A percentile compares a stretch with the other conserved stretches of the same genome.
Conservation (phyloP, 768 basidiomycete species). For the Crucibulum laeve region DNA sequence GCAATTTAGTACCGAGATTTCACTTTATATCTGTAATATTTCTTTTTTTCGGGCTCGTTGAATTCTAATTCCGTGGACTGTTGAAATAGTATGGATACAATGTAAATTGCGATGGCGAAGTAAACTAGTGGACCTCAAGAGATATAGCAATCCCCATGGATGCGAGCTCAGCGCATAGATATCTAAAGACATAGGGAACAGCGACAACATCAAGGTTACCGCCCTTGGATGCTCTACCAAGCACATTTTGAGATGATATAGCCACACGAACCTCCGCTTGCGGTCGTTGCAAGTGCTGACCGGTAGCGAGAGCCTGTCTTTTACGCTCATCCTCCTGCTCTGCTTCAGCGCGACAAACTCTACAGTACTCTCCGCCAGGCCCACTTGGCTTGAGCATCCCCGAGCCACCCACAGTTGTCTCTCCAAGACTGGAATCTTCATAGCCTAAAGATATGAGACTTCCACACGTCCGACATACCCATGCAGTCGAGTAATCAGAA, state of each 20-base stretch:
- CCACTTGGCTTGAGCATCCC: slow-evolving; percentile 56
- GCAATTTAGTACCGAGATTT: not conserved
- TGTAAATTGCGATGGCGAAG: not conserved
- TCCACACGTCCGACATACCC: slow-evolving; percentile 97
- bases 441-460: slow-evolving; percentile 95
- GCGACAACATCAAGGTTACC: slow-evolving; percentile 93
- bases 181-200: slow-evolving; percentile 91
- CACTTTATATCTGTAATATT: not conserved
- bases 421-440: slow-evolving; percentile 79
- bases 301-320: slow-evolving; percentile 56
- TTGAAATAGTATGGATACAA: slow-evolving; percentile 1
- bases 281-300: slow-evolving; percentile 38
- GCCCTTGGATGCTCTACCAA: slow-evolving; percentile 57
- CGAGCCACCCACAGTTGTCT: slow-evolving; percentile 46
- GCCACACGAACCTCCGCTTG: slow-evolving; percentile 57
- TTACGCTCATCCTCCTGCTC: slow-evolving; percentile 61
- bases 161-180: slow-evolving; percentile 94
- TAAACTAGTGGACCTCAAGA: slow-evolving; percentile 59
- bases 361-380: slow-evolving; percentile 89
- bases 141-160: slow-evolving; percentile 96
- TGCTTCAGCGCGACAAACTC: slow-evolving; percentile 78
- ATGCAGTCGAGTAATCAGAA: slow-evolving; percentile 98
- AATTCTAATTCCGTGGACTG: not conserved
- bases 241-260: slow-evolving; percentile 64
- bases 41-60: not conserved